Percentiles rank a stretch among this genome's conserved stretches.
phyloP scores from a whole-genome alignment of 2,329 filamentous ascomycete genomes.

The Microascus cirrosus region DNA sequence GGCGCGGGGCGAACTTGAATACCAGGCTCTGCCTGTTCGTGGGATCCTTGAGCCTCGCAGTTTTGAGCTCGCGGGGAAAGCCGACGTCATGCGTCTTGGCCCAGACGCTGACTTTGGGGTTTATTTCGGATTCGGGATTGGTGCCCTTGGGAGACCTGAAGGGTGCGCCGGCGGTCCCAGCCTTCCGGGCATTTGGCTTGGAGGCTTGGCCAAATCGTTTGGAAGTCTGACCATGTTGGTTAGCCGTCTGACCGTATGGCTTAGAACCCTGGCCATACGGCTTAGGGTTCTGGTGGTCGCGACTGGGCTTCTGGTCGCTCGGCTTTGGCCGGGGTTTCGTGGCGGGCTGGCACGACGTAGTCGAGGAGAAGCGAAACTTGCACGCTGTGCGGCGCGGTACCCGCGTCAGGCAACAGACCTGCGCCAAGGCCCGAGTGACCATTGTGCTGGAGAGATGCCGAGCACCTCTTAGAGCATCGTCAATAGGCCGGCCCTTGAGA shows the following conservation, averaged over 20 bases:
- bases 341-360: background rate
- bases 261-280: background rate
- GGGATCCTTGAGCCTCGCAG: background rate
- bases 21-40: background rate
- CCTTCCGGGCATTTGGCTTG: background rate
- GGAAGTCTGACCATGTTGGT: no score
- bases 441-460: background rate
- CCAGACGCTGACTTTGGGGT: background rate
- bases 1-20: constrained; percentile 4
- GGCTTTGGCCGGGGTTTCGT: background rate
- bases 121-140: background rate
- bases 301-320: background rate
- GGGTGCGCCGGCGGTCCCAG: background rate
- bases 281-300: background rate
- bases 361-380: background rate
- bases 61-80: background rate
- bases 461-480: background rate
- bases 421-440: background rate
- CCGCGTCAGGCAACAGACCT: background rate
- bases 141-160: background rate
- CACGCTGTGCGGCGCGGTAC: background rate
- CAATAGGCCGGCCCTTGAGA: background rate
- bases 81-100: background rate
- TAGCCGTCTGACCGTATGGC: background rate
- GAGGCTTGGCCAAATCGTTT: no score